phyloP scores from a whole-genome alignment of 2,329 filamentous ascomycete genomes.

The Esteya vermicola region DNA sequence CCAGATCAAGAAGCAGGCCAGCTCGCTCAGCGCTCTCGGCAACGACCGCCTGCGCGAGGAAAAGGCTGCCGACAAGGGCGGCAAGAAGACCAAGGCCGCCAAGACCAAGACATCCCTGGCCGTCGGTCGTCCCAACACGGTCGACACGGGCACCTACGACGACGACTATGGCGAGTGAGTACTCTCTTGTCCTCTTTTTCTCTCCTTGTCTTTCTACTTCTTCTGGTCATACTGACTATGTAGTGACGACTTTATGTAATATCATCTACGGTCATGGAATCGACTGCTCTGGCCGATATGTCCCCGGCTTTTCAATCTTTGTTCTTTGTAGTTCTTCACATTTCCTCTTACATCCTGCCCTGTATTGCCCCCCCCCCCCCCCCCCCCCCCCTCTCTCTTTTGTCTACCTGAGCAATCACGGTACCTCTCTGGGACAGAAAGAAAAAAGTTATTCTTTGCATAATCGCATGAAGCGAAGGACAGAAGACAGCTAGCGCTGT shows the following conservation, averaged over 20 bases:
- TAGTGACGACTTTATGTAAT: constrained; percentile 64
- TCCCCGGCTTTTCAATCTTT: background rate
- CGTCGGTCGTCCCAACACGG: constrained; percentile 42
- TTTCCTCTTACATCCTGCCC: background rate
- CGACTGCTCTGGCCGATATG: no score
- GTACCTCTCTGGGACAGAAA: background rate
- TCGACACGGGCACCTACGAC: constrained; percentile 62
- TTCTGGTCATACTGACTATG: background rate
- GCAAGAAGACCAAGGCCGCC: constrained; percentile 92
- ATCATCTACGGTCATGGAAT: background rate
- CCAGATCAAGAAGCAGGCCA: constrained; percentile 93
- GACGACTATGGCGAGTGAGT: constrained; percentile 74
- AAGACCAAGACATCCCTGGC: constrained; percentile 87
- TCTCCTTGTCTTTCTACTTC: background rate
- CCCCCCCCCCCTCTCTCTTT: no score
- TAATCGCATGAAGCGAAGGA: background rate
- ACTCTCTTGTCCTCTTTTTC: background rate
- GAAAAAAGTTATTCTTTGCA: background rate
- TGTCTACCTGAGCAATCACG: background rate
- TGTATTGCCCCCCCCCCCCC: no score
- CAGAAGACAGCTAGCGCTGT: background rate
- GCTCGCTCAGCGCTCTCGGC: constrained; percentile 70
- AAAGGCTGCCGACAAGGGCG: constrained; percentile 83
- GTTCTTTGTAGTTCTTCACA: background rate
- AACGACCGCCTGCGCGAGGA: constrained; percentile 99